Evolutionary conservation across 805 yeast species (phyloP).

Genomic region (Yarrowia keelungensis): DNA sequence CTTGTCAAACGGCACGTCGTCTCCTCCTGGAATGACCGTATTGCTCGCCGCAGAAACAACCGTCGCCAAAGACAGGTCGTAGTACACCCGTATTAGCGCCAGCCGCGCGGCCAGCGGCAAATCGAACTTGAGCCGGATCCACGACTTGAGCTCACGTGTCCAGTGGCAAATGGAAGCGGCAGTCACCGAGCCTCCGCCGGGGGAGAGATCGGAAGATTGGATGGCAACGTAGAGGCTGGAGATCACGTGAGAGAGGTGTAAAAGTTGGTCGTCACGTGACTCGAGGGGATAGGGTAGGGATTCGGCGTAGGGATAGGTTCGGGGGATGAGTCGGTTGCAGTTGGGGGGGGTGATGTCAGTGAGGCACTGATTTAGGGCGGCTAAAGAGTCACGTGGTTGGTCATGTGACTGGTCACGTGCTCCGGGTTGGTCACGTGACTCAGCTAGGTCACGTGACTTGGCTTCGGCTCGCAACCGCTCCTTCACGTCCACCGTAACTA

Average conservation of each 20-base stretch:
- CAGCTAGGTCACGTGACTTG: neutral
- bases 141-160: constrained; percentile 83
- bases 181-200: constrained; percentile 16
- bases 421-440: no score
- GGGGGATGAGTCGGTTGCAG: constrained; percentile 44
- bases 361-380: neutral
- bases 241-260: constrained; percentile 79
- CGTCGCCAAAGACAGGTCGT: constrained; percentile 65
- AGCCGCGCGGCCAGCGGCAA: constrained; percentile 73
- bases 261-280: constrained; percentile 68
- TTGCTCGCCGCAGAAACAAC: constrained; percentile 12
- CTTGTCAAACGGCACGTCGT: constrained; percentile 62
- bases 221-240: constrained; percentile 80
- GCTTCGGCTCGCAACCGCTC: neutral
- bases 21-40: constrained; percentile 47
- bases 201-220: constrained; percentile 63
- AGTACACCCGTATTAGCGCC: constrained; percentile 70
- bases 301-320: constrained; percentile 53
- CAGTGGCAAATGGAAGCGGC: constrained; percentile 69
- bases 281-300: constrained; percentile 80
- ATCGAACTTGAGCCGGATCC: constrained; percentile 78
- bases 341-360: neutral
- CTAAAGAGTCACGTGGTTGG: neutral
- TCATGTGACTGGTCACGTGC: neutral
- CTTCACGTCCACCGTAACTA: neutral